These are phyloP conservation scores for Fistulifera pelliculosa DNA, from an alignment of 108 stramenopile genomes.

Conservation along the genomic window DNA sequence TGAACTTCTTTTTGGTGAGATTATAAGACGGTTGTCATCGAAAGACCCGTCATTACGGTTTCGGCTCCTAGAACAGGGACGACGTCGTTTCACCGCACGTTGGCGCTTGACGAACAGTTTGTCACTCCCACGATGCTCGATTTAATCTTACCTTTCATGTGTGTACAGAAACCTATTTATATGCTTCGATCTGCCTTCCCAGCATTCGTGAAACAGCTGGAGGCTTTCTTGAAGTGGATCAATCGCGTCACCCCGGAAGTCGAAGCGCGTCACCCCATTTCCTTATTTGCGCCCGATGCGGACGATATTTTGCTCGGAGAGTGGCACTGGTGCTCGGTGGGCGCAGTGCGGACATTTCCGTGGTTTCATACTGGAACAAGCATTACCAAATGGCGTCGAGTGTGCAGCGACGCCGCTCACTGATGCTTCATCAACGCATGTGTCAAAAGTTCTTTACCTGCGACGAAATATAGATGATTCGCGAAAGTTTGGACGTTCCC, in stretches of 20 bases:
- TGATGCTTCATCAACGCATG: too few species aligned
- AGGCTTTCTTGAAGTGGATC: neutral
- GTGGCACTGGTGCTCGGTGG: neutral
- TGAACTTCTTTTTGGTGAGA: too few species aligned
- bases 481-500: too few species aligned
- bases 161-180: neutral
- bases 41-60: too few species aligned
- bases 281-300: neutral
- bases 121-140: neutral
- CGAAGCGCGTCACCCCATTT: neutral
- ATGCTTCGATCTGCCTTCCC: neutral
- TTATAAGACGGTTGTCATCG: too few species aligned
- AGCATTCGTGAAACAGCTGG: neutral
- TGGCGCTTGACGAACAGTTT: neutral
- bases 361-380: neutral
- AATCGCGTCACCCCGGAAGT: neutral
- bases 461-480: too few species aligned
- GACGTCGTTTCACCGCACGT: too few species aligned
- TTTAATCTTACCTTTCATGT: neutral
- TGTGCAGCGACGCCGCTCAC: too few species aligned
- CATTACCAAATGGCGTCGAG: neutral
- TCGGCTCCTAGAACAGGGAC: too few species aligned
- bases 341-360: neutral
- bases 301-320: constrained; percentile 2
- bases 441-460: too few species aligned